Base-by-base conservation (phyloP, 768 basidiomycete species). In the Rhizopogon vesiculosus region DNA sequence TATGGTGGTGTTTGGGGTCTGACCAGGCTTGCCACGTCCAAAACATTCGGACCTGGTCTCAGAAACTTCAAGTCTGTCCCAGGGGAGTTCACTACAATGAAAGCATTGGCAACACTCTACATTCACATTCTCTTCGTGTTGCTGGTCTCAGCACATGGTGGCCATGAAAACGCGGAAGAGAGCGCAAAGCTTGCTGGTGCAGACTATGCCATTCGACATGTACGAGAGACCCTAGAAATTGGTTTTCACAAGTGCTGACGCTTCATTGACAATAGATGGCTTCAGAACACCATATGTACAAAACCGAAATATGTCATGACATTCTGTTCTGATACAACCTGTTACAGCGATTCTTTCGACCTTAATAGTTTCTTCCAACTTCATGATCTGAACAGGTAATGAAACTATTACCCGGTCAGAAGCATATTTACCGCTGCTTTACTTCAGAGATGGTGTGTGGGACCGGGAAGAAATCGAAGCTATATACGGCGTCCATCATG, bases 401-500 rank as follows among this genome's bases (percentile, higher is more conserved):
- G 65, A 28, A 25, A 35, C 41, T 42, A 52, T 10, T 38, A 35
- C 40, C 40, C 38, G 8, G 15, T 16, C 5, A 5, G 19, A 7
- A 38, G 9, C 13, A 6, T 35, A 16, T 25, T 25, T 39, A 42
- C 29, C 40, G n/a, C 22, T 18, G 13, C 8, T 13, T 7, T 22
- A 28, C 19, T n/a, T 43, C 45, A 91, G 89, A 40, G 85, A 98
- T 65, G 91, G 91, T 0, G 64, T 80, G 52, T 93, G 93, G 86
- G 87, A 91, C 67, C 76, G 77, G 56, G 85, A 86, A 53, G 96
- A 99, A 69, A 89, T 99, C 57, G 89, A 97, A 70, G 93, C 94
- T 18, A 85, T 99, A 40, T 99, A 99, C 61, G 96, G 96, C 52
- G 88, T 98, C 7, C 93, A 97, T 69, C 95, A 98, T 65, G 79